A percentile compares a stretch with the other conserved stretches of the same genome.
phyloP scores from a whole-genome alignment of 306 rosid genomes.

The Sophora flavescens region DNA sequence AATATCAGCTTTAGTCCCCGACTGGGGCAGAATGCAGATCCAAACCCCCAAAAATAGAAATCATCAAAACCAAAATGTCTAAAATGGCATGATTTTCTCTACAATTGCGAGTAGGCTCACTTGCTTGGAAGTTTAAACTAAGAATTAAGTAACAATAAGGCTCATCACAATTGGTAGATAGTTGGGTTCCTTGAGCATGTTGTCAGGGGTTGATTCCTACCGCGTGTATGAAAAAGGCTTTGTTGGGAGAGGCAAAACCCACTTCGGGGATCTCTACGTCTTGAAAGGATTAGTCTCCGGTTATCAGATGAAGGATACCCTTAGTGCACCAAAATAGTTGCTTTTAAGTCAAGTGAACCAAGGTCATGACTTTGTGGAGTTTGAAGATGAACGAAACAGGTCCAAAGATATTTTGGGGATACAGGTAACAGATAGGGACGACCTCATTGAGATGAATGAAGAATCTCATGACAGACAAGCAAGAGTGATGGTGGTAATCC shows the following conservation, averaged over 20 bases:
- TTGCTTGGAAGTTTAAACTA: conserved; percentile 13
- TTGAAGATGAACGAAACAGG: conserved; percentile 22
- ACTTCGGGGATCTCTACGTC: no score
- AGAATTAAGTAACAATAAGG: background rate
- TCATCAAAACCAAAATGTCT: conserved; percentile 36
- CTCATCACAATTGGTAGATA: no score
- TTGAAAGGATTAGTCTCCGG: no score
- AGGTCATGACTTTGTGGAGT: background rate
- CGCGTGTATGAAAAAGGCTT: no score
- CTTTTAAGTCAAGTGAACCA: conserved; percentile 3
- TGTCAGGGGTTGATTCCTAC: no score
- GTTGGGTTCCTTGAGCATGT: no score
- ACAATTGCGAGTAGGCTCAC: background rate
- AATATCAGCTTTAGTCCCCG: conserved; percentile 26
- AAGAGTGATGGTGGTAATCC: background rate
- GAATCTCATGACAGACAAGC: conserved; percentile 1
- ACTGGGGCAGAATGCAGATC: background rate
- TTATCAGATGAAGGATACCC: no score
- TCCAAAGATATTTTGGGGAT: background rate
- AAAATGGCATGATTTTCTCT: background rate
- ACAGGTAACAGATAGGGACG: conserved; percentile 6
- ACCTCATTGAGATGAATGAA: conserved; percentile 5
- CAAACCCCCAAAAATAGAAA: conserved; percentile 2
- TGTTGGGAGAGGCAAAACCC: no score
- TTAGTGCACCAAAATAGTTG: background rate